A percentile compares a stretch with the other conserved stretches of the same genome.
Evolutionary conservation across 2,329 filamentous ascomycete genomes (phyloP).

Genomic region (Fusarium papillatum): DNA sequence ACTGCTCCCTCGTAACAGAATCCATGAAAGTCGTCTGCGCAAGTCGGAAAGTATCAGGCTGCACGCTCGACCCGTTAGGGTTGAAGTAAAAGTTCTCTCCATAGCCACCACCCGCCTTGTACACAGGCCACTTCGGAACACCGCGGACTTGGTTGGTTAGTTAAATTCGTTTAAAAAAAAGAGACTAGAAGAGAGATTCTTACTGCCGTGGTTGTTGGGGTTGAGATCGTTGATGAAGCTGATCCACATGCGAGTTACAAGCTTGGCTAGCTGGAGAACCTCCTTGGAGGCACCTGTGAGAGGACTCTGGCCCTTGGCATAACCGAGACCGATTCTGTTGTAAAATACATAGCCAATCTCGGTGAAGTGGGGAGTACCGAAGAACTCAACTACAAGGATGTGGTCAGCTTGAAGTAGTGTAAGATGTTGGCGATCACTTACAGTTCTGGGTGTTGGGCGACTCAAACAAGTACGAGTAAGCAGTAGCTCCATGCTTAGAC

Average conservation of each 20-base stretch:
- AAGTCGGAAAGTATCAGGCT: constrained; percentile 37
- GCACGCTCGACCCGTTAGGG: constrained; percentile 28
- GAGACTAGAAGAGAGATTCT: neutral
- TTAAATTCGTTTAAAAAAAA: accelerated
- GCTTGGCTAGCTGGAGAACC: constrained; percentile 51
- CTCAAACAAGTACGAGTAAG: constrained; percentile 67
- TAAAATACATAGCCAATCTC: constrained; percentile 61
- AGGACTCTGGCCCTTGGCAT: constrained; percentile 43
- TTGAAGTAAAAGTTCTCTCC: constrained; percentile 40
- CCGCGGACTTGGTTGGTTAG: constrained; percentile 22
- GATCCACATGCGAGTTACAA: constrained; percentile 54
- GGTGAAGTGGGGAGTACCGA: constrained; percentile 46
- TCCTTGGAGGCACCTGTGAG: constrained; percentile 56
- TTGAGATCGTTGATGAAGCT: constrained; percentile 52
- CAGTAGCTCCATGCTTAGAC: constrained; percentile 60
- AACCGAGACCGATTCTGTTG: constrained; percentile 60
- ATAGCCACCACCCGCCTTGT: constrained; percentile 32
- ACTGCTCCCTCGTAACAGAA: constrained; percentile 30
- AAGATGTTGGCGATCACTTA: neutral
- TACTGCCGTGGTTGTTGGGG: constrained; percentile 54
- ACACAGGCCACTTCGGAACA: constrained; percentile 33
- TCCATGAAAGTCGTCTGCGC: constrained; percentile 37
- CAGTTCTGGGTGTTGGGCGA: constrained; percentile 42
- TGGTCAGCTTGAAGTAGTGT: neutral
- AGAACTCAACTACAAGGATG: constrained; percentile 8